Base-by-base conservation (phyloP, 768 basidiomycete genomes). In the Clitopilus hobsonii region DNA sequence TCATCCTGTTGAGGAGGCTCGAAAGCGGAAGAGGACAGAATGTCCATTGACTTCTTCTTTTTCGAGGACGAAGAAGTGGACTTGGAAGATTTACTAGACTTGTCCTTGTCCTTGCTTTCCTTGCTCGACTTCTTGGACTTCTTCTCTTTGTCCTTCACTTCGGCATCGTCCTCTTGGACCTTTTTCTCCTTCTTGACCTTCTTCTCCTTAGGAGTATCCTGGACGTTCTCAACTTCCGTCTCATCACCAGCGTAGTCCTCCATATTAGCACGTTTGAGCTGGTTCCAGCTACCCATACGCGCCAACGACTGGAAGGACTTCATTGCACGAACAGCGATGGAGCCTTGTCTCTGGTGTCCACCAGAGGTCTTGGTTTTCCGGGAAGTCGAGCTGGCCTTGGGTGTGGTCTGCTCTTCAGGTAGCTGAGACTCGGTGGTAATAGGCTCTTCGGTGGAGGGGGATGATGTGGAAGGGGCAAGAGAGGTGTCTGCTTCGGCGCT, bases 281-380 rank as follows among this genome's bases (percentile, higher is more conserved):
- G 84, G 22, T 83, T 81, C 87, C 88, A 88, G 62, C 85, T 86
- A 1, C 84, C 80, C 47, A 91, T 84, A 28, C 84, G 73, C 3
- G 90, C 89, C 38, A 91, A 67, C 2, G 84, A 85, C 24, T 85
- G 76, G 60, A 93, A 84, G 13, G 85, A 86, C 38, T 86, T 77
- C 73, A 92, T 91, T 4, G 90, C 90, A 5, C 90, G 81, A 25
- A 91, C 55, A 0, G 90, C 90, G 38, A 92, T 88, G 0, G 87
- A 89, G 26, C 79, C 82, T 25, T 80, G 78, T 51, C 61, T 60
- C n/a, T 52, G 49, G 6, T 58, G 52, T 29, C 50, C 59, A 36
- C 29, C n/a, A 36, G 49, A 38, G 27, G 18, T 4, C n/a, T 16
- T 32, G 16, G 30, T 61, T 28, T 30, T 56, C 56, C n/a, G 60